Evolutionary conservation across 164 flowering plant species (phyloP).

Genomic region (Buxus sempervirens): DNA sequence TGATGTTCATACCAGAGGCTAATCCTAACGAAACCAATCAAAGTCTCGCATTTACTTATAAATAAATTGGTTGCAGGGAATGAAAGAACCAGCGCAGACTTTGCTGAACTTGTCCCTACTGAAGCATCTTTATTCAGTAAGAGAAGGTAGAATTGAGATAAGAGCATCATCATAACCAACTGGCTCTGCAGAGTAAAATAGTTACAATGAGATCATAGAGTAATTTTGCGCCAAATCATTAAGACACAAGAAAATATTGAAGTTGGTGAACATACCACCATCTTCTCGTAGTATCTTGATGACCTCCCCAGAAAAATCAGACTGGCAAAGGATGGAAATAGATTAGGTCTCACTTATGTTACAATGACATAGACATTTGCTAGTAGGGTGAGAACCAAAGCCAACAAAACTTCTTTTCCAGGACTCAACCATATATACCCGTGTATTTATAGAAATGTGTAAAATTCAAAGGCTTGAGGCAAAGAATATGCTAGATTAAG

Average conservation of each 20-base stretch:
- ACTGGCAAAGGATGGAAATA: conserved; percentile 29
- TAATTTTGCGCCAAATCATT: not conserved
- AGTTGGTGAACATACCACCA: conserved; percentile 56
- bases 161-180: conserved; percentile 84
- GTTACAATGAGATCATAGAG: conserved; percentile 6
- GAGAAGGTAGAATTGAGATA: conserved; percentile 67
- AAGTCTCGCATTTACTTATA: not conserved
- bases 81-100: not conserved
- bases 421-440: too few relatives aligned
- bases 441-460: too few relatives aligned
- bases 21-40: not conserved
- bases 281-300: conserved; percentile 61
- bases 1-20: too few relatives aligned
- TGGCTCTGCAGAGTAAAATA: conserved; percentile 48
- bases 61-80: conserved; percentile 2
- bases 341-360: not conserved
- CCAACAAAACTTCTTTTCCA: too few relatives aligned
- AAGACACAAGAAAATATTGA: not conserved
- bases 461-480: too few relatives aligned
- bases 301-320: conserved; percentile 70
- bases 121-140: conserved; percentile 85
- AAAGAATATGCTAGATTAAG: too few relatives aligned
- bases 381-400: too few relatives aligned
- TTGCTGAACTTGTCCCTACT: conserved; percentile 17
- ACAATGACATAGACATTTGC: not conserved